phyloP scores from a whole-genome alignment of 495 filamentous ascomycete genomes.

The Hypoxylon crocopeplum region DNA sequence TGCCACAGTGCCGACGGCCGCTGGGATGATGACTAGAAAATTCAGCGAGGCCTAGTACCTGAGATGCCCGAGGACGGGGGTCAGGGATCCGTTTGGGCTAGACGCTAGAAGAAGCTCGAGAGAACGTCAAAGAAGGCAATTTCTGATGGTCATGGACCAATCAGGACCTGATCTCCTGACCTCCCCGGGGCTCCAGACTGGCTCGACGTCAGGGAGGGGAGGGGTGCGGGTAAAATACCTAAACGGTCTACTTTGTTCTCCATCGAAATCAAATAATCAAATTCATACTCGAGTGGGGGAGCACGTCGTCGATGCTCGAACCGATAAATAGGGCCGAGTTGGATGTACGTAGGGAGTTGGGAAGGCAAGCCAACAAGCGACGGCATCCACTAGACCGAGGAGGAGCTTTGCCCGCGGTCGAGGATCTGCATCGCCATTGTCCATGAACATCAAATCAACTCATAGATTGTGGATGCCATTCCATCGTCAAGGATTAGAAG shows the following conservation, averaged over 20 bases:
- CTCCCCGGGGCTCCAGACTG: conserved; percentile 34
- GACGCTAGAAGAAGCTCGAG: conserved; percentile 41
- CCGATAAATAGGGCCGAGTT: conserved; percentile 39
- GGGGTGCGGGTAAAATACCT: conserved; percentile 35
- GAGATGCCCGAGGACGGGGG: conserved; percentile 23
- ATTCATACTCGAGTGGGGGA: conserved; percentile 28
- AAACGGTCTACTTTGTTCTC: conserved; percentile 9
- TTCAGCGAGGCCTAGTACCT: conserved; percentile 32
- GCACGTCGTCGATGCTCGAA: conserved; percentile 30
- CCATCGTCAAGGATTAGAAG: conserved; percentile 10
- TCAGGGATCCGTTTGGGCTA: conserved; percentile 28
- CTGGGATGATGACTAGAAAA: conserved; percentile 24
- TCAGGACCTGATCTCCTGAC: conserved; percentile 7
- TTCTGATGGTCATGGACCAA: conserved; percentile 29
- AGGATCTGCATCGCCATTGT: conserved; percentile 26
- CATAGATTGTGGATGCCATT: conserved; percentile 4
- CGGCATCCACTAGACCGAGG: conserved; percentile 36
- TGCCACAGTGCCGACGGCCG: conserved; percentile 31
- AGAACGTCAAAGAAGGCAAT: conserved; percentile 43
- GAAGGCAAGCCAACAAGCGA: conserved; percentile 28
- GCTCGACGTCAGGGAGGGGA: conserved; percentile 38
- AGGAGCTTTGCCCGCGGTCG: conserved; percentile 1
- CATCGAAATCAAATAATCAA: conserved; percentile 25
- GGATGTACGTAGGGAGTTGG: conserved; percentile 20
- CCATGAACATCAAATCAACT: conserved; percentile 6